Evolutionary conservation across 1,139 yeast genomes (phyloP).

Genomic region (Candida labiduridarum): DNA sequence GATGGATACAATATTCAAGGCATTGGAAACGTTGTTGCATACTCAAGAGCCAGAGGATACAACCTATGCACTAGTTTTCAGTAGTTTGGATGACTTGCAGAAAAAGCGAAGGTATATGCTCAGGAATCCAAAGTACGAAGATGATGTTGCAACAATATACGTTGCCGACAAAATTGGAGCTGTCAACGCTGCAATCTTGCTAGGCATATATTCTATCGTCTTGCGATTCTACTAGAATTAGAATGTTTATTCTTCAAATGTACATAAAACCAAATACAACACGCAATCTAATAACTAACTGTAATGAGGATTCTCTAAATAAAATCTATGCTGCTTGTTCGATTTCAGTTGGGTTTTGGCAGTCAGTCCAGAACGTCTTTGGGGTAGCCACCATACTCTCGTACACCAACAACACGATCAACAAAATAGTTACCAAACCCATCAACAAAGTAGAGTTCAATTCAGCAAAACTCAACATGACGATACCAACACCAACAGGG

Average conservation of each 20-base stretch:
- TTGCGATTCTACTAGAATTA: background rate
- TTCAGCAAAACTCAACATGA: slow-evolving; percentile 50
- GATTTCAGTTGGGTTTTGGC: no score
- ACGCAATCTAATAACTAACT: background rate
- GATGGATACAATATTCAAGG: slow-evolving; percentile 8
- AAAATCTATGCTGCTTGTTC: background rate
- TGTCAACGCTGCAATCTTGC: slow-evolving; percentile 26
- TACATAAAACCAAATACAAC: background rate
- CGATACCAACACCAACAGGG: slow-evolving; percentile 40
- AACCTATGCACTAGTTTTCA: background rate
- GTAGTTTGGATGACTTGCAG: slow-evolving; percentile 7
- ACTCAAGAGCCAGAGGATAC: slow-evolving; percentile 1
- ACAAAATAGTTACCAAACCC: slow-evolving; percentile 43
- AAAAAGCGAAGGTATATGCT: slow-evolving; percentile 5
- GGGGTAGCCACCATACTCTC: slow-evolving; percentile 39
- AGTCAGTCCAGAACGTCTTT: slow-evolving; percentile 13
- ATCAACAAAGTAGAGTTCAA: slow-evolving; percentile 43
- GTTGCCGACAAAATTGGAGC: slow-evolving; percentile 26
- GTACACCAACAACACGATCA: slow-evolving; percentile 34
- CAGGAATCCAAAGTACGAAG: slow-evolving; percentile 6
- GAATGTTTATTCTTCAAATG: background rate
- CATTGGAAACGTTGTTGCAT: slow-evolving; percentile 12
- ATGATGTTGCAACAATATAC: slow-evolving; percentile 16
- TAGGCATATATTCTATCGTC: slow-evolving; percentile 17
- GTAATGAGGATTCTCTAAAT: no score